Conservation (phyloP, 225 moss, liverwort and hornwort genomes). For the Neckera pumila region DNA sequence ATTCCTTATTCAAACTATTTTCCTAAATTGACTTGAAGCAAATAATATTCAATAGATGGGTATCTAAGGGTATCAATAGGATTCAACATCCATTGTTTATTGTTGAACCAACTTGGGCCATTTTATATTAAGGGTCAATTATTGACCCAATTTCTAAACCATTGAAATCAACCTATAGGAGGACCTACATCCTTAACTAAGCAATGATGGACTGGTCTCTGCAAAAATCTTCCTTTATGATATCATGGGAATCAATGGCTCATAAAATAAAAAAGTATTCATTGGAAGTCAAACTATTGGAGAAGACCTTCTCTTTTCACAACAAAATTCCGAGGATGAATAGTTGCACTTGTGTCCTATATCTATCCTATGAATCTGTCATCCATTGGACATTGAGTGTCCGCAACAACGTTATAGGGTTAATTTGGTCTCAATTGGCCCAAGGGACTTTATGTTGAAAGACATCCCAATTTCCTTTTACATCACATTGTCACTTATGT, state of each 20-base stretch:
- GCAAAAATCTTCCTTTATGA: too few species aligned
- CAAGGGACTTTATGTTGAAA: background rate
- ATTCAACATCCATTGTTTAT: background rate
- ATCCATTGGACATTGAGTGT: too few species aligned
- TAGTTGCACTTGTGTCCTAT: too few species aligned
- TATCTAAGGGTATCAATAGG: background rate
- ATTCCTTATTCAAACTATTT: background rate
- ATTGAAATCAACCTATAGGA: fast-evolving
- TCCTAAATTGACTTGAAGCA: background rate
- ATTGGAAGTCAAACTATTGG: too few species aligned
- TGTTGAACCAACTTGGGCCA: background rate
- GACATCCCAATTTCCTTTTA: fast-evolving
- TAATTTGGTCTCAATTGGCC: too few species aligned
- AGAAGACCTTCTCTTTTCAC: too few species aligned
- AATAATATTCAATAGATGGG: background rate
- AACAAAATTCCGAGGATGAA: too few species aligned
- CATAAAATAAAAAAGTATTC: too few species aligned
- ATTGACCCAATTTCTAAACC: background rate
- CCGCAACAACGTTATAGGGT: too few species aligned
- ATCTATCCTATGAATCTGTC: too few species aligned
- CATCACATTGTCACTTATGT: background rate
- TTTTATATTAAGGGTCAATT: background rate
- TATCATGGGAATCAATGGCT: too few species aligned
- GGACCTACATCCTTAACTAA: fast-evolving
- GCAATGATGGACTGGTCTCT: too few species aligned